Evolutionary conservation across 352 stramenopile species (phyloP).

Genomic region (Globisporangium cylindrosporum): DNA sequence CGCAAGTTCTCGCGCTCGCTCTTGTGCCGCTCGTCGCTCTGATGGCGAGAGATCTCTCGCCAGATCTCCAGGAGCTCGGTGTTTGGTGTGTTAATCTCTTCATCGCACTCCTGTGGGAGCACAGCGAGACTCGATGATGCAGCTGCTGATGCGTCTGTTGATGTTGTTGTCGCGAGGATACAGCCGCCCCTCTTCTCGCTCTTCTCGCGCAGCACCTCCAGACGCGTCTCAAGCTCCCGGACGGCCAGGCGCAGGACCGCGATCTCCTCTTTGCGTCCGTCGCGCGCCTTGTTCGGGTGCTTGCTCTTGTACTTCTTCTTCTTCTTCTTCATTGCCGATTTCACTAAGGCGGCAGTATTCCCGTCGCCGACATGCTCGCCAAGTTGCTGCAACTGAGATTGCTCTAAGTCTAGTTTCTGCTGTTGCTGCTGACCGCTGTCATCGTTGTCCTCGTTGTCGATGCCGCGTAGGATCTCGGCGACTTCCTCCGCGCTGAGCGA

Average conservation of each 20-base stretch:
- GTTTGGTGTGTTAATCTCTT: not conserved
- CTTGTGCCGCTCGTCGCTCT: not conserved
- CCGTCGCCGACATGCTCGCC: not conserved
- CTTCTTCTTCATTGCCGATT: not conserved
- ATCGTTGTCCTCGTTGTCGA: not conserved
- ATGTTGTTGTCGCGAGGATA: not conserved
- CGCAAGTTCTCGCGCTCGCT: slow-evolving; percentile 47
- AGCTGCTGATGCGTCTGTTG: not conserved
- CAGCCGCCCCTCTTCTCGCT: not conserved
- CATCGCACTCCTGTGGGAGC: not conserved
- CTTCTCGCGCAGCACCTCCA: slow-evolving; percentile 24
- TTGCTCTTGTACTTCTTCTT: not conserved
- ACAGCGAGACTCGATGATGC: not conserved
- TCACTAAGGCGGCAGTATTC: not conserved
- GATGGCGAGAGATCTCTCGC: slow-evolving; percentile 4
- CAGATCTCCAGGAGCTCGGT: not conserved
- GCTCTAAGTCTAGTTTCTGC: too few relatives aligned
- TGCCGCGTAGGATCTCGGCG: not conserved
- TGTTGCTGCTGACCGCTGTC: not conserved
- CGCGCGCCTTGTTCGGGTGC: slow-evolving; percentile 7
- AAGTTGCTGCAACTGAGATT: not conserved
- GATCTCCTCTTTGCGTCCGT: slow-evolving; percentile 34
- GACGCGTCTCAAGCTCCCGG: not conserved
- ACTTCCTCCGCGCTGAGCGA: not conserved
- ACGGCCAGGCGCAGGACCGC: slow-evolving; percentile 26